Evolutionary conservation across 2,329 filamentous ascomycete genomes (phyloP), one percentile per base, ranked within the genome.

Genomic region (Neofusicoccum laricinum): DNA sequence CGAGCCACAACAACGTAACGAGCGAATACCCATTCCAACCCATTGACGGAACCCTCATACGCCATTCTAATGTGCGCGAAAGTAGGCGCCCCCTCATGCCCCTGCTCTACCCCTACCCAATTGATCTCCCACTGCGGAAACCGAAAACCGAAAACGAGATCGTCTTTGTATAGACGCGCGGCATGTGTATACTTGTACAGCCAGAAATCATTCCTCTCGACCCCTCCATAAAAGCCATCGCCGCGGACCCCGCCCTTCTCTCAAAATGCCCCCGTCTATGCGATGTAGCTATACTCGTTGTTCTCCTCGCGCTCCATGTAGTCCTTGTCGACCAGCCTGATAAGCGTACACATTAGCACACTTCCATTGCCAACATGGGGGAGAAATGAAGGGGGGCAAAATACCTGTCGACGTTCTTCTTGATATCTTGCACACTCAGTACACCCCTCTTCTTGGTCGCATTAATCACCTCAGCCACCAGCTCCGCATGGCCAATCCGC

Each of bases 331-430:
- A 66, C 55, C 34, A 66, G 93, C 58, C 64, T 65, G 30, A 15
- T 12, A 21, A 1, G 25, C 25, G 25, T 1, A 8, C 1, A 32
- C 8, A 48, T 65, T 46, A 65, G 63, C 38, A 34, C 53, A n/a
- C 2, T 30, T 7, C n/a, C n/a, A n/a, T n/a, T n/a, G n/a, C n/a
- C n/a, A n/a, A n/a, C n/a, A n/a, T n/a, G n/a, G n/a, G n/a, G n/a
- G n/a, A n/a, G n/a, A n/a, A n/a, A n/a, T n/a, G n/a, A n/a, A n/a
- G n/a, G n/a, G 25, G 25, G 25, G 25, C 34, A 19, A 48, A 36
- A 46, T 78, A 93, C 88, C 91, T 93, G 78, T 98, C 95, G 77
- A 99, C 97, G 76, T 98, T 96, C 80, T 90, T 89, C 86, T 99
- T 99, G 69, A 99, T 98, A 67, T 95, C 92, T 1, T 83, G 83